Base-by-base conservation (phyloP, 257 asterid species). In the Coffea eugenioides region DNA sequence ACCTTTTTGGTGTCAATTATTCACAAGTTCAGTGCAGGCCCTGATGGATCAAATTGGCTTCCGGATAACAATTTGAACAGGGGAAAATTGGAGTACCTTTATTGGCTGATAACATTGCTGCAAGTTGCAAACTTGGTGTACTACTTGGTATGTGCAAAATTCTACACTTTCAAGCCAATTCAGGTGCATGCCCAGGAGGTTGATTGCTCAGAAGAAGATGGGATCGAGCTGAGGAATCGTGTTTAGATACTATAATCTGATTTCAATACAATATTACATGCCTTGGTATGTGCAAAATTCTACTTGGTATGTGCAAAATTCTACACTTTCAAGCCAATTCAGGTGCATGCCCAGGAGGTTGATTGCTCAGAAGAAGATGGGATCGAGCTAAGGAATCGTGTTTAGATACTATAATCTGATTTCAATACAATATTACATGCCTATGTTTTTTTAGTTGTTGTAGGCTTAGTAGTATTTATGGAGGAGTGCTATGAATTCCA, bases 51-150 rank as follows among this genome's bases (percentile, higher is more conserved):
- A 11, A 95, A 92, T 65, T 94, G 98, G 98, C 89, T 94, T 16
- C 97, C 97, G 51, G 94, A 94, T 78, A 51, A 73, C 10, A 90
- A 94, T 70, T 69, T 94, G 83, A 94, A 94, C 51, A 61, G 48
- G 65, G 98, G 97, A 31, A 94, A 72, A 68, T 83, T 94, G 86
- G 97, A 94, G 94, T 90, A 92, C 80, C 88, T 94, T 81, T 94
- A 92, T 61, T 92, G 98, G 98, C 31, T 94, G 80, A 86, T 94
- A 82, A 91, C 98, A 5, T 23, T 88, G 52, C 11, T 93, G 83
- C 97, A 94, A 85, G 86, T 90, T 57, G 16, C 88, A n/a, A 94
- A 94, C 84, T 86, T 91, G 76, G 16, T 90, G 46, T 94, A 92
- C 80, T 94, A 94, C 67, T 31, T 92, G 39, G 46, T 84, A n/a